Evolutionary conservation across 345 rosid species (phyloP).

Genomic region (Hypericum perforatum): DNA sequence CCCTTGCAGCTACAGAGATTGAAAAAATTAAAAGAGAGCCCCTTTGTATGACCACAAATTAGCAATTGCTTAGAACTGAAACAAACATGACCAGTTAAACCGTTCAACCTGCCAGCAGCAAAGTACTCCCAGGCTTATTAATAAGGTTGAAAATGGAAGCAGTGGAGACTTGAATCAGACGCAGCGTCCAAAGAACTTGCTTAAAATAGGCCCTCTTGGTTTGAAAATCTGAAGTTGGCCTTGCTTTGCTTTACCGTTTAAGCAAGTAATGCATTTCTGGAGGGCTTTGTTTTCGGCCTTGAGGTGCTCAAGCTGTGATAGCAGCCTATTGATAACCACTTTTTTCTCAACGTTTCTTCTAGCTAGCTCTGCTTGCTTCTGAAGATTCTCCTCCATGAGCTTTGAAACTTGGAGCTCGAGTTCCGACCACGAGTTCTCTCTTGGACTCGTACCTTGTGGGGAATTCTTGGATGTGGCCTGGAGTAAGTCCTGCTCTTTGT

Average conservation of each 20-base stretch:
- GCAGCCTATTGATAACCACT: conserved; percentile 24
- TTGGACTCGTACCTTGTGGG: not conserved
- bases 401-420: conserved; percentile 22
- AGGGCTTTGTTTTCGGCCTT: conserved; percentile 32
- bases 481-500: conserved; percentile 5
- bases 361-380: conserved; percentile 34
- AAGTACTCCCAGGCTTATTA: not conserved
- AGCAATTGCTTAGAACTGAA: too few species aligned
- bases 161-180: conserved; percentile 1
- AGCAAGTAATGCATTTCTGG: conserved; percentile 16
- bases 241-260: conserved; percentile 14
- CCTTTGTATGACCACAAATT: too few species aligned
- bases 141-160: not conserved
- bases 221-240: conserved; percentile 18
- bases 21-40: too few species aligned
- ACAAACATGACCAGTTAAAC: too few species aligned
- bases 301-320: conserved; percentile 19
- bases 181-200: conserved; percentile 22
- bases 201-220: conserved; percentile 14
- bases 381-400: conserved; percentile 39
- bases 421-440: conserved; percentile 20
- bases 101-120: too few species aligned
- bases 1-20: too few species aligned
- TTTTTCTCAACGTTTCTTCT: conserved; percentile 42
- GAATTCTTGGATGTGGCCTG: conserved; percentile 2